These are phyloP conservation scores for Leishmania martiniquensis DNA, from an alignment of 208 protist genomes.

Conservation along the genomic window DNA sequence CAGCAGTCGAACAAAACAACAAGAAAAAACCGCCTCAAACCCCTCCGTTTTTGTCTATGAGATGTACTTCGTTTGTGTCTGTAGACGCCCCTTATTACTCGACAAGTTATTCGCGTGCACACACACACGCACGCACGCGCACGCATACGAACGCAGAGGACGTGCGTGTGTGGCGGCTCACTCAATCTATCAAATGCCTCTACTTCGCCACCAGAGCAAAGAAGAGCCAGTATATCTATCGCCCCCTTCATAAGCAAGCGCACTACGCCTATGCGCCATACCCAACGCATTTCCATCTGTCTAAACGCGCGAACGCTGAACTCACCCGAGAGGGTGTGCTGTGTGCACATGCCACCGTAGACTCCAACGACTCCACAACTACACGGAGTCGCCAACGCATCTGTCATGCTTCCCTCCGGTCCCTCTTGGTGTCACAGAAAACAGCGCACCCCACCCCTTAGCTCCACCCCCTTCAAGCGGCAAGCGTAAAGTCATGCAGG, in stretches of 20 bases:
- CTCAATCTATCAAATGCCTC: neutral
- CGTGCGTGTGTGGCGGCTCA: neutral
- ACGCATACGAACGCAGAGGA: no score
- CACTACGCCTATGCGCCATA: neutral
- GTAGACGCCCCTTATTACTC: neutral
- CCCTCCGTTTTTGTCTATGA: conserved; percentile 2
- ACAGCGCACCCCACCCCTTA: neutral
- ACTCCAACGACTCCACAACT: neutral
- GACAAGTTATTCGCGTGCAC: neutral
- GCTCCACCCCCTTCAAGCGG: neutral
- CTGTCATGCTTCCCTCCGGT: neutral
- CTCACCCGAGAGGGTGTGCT: neutral
- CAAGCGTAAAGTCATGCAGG: neutral
- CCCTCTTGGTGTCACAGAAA: neutral
- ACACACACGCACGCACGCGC: neutral
- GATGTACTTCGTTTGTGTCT: neutral
- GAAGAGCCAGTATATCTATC: no score
- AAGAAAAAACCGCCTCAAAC: neutral
- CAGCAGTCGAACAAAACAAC: neutral
- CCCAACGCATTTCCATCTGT: neutral
- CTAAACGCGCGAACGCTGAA: neutral
- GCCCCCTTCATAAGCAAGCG: neutral
- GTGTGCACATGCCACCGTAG: neutral
- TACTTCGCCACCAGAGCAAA: neutral
- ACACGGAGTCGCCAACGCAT: neutral